Evolutionary conservation across 257 asterid genomes (phyloP).

Genomic region (Scutellaria baicalensis): DNA sequence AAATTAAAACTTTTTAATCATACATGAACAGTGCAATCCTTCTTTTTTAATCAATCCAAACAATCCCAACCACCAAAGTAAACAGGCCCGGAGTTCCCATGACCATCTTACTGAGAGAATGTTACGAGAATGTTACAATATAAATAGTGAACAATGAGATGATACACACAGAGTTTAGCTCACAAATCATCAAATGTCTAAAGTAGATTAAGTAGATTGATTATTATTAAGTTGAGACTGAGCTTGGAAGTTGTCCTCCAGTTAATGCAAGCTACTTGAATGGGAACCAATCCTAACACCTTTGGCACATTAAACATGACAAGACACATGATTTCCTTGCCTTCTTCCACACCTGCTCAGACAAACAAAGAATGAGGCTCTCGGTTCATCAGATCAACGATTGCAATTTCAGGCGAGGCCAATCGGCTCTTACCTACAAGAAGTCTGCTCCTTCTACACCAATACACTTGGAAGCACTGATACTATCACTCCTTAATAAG

Average conservation of each 20-base stretch:
- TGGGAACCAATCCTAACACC: too few species aligned
- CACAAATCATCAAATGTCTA: not conserved
- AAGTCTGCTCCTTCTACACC: conserved; percentile 53
- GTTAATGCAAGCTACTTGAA: not conserved
- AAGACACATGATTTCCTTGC: not conserved
- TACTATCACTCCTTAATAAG: conserved; percentile 74
- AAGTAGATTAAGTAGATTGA: not conserved
- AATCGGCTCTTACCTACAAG: conserved; percentile 40
- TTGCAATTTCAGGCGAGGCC: not conserved
- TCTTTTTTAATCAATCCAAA: too few species aligned
- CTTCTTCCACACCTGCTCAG: conserved; percentile 11
- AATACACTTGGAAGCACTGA: conserved; percentile 75
- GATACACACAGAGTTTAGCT: not conserved
- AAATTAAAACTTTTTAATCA: too few species aligned
- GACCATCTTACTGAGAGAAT: too few species aligned
- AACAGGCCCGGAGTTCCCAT: too few species aligned
- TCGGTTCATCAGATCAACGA: not conserved
- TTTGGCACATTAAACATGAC: too few species aligned
- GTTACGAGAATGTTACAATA: too few species aligned
- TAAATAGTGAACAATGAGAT: too few species aligned
- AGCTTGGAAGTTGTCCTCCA: not conserved
- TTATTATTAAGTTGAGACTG: not conserved
- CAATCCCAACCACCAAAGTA: too few species aligned
- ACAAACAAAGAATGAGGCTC: not conserved
- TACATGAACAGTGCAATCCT: too few species aligned